Base-by-base conservation (phyloP, 306 rosid genomes). In the Vicia sativa region DNA sequence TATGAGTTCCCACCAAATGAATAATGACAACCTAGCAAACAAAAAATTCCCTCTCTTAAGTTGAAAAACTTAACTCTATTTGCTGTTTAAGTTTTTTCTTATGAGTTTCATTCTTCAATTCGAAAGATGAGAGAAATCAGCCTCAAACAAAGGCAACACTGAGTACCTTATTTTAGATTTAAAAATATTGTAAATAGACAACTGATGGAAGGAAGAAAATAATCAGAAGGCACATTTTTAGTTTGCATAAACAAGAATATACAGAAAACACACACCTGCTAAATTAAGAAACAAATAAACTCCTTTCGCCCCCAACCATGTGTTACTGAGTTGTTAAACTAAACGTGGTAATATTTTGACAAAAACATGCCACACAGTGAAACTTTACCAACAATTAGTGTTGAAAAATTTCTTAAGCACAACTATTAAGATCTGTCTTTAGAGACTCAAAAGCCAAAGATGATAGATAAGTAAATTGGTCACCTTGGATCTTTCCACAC, bases 401-500 rank as follows among this genome's bases (percentile, higher is more conserved):
- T 21, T 16, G 18, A 56, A 76, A 54, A 48, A 18, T 16, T 64
- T 41, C 54, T 38, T 49, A 43, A 14, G 42, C 34, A 19, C 4
- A 26, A 61, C 26, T 28, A 18, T 15, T 29, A 72, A 18, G 68
- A 52, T 52, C 52, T 73, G 60, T 18, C 49, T n/a, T 71, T 45
- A 12, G 58, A 28, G 63, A 16, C 72, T 44, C 69, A 67, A 58
- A 41, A 41, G 34, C 10, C 25, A 61, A 57, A 70, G 55, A 62
- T 23, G 15, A 52, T 9, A 74, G 43, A 45, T 7, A 69, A 54
- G 41, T 67, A n/a, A 67, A 52, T 62, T 25, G 62, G 63, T 76
- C 74, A 88, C 99, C 97, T 93, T 38, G 84, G 78, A 83, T 93
- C 99, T 78, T 82, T 88, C 99, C 99, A 93, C 58, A 93, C 92